Conservation (phyloP, 306 rosid species). For the Prunus mongolica region DNA sequence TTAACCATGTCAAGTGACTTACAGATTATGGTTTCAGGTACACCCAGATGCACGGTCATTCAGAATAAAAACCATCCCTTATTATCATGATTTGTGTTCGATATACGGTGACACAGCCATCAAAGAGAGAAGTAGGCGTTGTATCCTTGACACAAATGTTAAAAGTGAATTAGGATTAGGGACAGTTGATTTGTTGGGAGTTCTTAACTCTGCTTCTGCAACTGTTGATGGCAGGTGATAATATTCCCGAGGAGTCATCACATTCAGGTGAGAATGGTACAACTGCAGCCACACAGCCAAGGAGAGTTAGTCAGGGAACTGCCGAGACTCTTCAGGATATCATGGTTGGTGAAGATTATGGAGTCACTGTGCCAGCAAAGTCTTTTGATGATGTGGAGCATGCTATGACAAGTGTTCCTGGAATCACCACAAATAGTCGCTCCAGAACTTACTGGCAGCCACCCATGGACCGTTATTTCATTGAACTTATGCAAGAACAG, state of each 20-base stretch:
- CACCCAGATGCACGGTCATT: conserved; percentile 51
- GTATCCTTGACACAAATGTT: conserved; percentile 3
- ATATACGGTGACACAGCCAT: conserved; percentile 42
- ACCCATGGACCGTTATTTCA: conserved; percentile 65
- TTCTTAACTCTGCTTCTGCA: conserved; percentile 13
- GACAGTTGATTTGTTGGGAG: conserved; percentile 23
- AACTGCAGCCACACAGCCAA: conserved; percentile 17
- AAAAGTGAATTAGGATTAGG: not conserved
- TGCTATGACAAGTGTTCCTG: conserved; percentile 20
- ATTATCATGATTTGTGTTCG: conserved; percentile 45
- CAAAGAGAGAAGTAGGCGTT: conserved; percentile 41
- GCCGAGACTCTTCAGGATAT: conserved; percentile 37
- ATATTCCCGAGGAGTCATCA: conserved; percentile 30
- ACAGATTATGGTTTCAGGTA: conserved; percentile 34
- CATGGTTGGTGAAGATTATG: conserved; percentile 46
- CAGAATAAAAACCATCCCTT: conserved; percentile 64
- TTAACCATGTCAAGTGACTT: not conserved
- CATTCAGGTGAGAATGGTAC: conserved; percentile 37
- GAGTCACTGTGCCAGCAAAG: conserved; percentile 33
- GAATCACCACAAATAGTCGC: conserved; percentile 28
- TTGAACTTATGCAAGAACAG: conserved; percentile 62
- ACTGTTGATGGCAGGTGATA: conserved; percentile 34
- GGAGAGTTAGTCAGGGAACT: conserved; percentile 27
- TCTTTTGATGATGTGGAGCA: conserved; percentile 25
- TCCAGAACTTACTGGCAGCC: conserved; percentile 76